Base-by-base conservation (phyloP, 495 filamentous ascomycete species). In the Gamarada debralockiae region DNA sequence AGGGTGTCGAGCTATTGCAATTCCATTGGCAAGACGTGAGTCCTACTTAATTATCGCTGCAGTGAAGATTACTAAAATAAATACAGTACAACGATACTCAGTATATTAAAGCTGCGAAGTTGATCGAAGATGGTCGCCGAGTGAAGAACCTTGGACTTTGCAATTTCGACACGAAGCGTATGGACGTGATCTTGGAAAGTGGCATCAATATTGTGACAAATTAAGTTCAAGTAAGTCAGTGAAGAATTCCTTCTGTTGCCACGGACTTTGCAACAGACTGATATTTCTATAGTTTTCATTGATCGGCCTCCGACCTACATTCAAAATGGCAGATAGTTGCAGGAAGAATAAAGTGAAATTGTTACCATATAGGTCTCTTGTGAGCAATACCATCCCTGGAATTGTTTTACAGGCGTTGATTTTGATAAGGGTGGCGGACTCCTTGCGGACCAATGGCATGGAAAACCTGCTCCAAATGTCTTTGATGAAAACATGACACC, bases 11-110 rank as follows among this genome's bases (percentile, higher is more conserved):
- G 53, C 61, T 74, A 7, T 53, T 75, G 8, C 71, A 75, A 52
- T 72, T 75, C 52, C 72, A 74, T 49, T 75, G 71, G 70, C 67
- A 74, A 55, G 61, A 73, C 58, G 69, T 73, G 62, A 49, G 70
- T 50, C 14, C 5, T 47, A 17, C 43, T 34, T 14, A 10, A 22
- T 12, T n/a, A 29, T 21, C 17, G 23, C 17, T 14, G 21, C 20
- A 44, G 18, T 53, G 2, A 5, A 12, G 40, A 2, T 22, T 40
- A 29, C 27, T 29, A 47, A 12, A 6, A n/a, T 27, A 29, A 10
- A 12, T 14, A 1, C 31, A 75, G 72, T 75, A 73, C 55, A 52
- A 62, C 10, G 65, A 63, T 31, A 64, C 65, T 51, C 63, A 66
- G 36, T 74, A 75, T 25, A 60, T 75, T 34, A 55, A 67, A 6